Evolutionary conservation across 305 asterid genomes (phyloP).

Genomic region (Ilex paraguariensis): DNA sequence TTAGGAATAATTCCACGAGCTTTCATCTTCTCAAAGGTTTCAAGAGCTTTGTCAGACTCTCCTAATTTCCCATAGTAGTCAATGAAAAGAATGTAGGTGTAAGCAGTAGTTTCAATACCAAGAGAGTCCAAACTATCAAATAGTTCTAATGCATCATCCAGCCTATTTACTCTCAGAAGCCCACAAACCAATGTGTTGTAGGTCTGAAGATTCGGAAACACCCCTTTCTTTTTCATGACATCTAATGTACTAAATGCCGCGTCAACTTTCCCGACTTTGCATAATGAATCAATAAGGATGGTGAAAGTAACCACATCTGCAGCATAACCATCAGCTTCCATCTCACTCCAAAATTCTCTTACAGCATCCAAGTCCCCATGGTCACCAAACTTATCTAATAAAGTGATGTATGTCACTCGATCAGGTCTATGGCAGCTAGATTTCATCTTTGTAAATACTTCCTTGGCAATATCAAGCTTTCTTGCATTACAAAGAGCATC

Average conservation of each 20-base stretch:
- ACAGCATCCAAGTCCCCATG: slow-evolving; percentile 63
- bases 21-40: slow-evolving; percentile 76
- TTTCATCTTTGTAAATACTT: slow-evolving; percentile 73
- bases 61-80: slow-evolving; percentile 87
- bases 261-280: slow-evolving; percentile 60
- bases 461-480: slow-evolving; percentile 62
- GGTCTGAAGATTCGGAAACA: slow-evolving; percentile 76
- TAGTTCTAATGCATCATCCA: slow-evolving; percentile 63
- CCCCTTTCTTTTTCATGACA: slow-evolving; percentile 57
- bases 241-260: slow-evolving; percentile 68
- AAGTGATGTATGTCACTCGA: slow-evolving; percentile 82
- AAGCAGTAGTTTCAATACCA: slow-evolving; percentile 58
- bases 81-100: slow-evolving; percentile 70
- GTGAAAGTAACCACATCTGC: slow-evolving; percentile 85
- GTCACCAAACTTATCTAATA: slow-evolving; percentile 75
- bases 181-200: slow-evolving; percentile 86
- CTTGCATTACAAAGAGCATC: slow-evolving; percentile 95
- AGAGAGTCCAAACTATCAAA: slow-evolving; percentile 50
- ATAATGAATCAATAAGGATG: slow-evolving; percentile 68
- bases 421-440: slow-evolving; percentile 75
- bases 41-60: slow-evolving; percentile 73
- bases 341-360: slow-evolving; percentile 55
- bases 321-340: slow-evolving; percentile 81
- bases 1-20: slow-evolving; percentile 76
- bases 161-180: slow-evolving; percentile 54